Conservation (phyloP, 2,329 filamentous ascomycete genomes). For the Aspergillus sojae region DNA sequence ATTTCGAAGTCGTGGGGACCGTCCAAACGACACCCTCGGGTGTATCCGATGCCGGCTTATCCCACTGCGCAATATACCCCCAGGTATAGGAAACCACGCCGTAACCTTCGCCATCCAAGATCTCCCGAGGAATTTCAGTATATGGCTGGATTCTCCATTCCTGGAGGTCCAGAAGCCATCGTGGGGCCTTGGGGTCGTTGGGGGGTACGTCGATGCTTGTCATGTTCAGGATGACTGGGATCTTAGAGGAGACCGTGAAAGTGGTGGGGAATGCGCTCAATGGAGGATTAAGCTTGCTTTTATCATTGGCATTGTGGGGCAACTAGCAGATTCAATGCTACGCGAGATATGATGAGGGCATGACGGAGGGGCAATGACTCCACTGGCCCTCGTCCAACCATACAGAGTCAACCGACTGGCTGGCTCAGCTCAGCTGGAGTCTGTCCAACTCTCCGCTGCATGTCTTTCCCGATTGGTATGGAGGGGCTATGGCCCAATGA, state of each 20-base stretch:
- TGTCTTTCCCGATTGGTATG: too few relatives aligned
- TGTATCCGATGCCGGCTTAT: background rate
- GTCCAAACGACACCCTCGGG: background rate
- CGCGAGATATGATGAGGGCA: too few relatives aligned
- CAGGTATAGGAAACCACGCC: background rate
- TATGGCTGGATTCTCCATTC: background rate
- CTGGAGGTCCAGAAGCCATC: background rate
- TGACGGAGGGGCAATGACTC: too few relatives aligned
- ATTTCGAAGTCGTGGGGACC: background rate
- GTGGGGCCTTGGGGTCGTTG: background rate
- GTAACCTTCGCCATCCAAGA: background rate
- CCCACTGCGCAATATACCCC: background rate
- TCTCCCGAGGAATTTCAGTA: background rate
- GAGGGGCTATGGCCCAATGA: too few relatives aligned
- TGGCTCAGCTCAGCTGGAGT: too few relatives aligned
- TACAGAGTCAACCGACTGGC: too few relatives aligned
- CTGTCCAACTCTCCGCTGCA: too few relatives aligned
- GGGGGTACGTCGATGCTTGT: background rate
- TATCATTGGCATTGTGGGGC: too few relatives aligned
- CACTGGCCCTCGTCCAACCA: too few relatives aligned
- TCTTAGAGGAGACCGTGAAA: too few relatives aligned
- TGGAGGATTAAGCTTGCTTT: too few relatives aligned
- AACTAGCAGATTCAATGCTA: too few relatives aligned
- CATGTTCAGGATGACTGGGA: background rate
- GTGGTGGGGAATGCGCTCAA: rapidly evolving